Percentiles rank a stretch among this genome's conserved stretches.
Evolutionary conservation across 129 eudicot species (phyloP).

Genomic region (Flaveria sonorensis): DNA sequence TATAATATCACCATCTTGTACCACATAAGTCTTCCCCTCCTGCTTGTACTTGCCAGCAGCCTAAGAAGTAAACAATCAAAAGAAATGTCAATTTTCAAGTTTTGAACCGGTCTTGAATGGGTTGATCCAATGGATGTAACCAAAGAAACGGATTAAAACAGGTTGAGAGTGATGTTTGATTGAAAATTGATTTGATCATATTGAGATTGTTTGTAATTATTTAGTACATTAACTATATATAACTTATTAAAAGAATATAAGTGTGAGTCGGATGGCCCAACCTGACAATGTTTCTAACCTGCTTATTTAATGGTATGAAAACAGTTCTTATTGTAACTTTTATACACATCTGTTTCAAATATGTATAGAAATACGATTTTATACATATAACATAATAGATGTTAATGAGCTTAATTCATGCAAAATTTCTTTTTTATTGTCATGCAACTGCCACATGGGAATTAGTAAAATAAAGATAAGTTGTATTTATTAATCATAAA

Average conservation of each 20-base stretch:
- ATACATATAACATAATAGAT: not conserved
- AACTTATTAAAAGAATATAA: not conserved
- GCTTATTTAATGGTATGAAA: not conserved
- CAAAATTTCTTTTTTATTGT: not conserved
- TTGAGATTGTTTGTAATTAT: not conserved
- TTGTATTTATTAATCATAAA: not conserved
- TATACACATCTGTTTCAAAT: not conserved
- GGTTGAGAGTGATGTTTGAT: not conserved
- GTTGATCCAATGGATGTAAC: not conserved
- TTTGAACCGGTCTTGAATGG: not conserved
- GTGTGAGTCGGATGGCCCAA: not conserved
- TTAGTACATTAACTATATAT: too few relatives aligned
- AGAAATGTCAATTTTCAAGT: not conserved
- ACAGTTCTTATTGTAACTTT: not conserved
- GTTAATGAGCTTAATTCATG: not conserved
- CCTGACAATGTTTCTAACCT: not conserved
- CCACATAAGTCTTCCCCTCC: constrained; percentile 93
- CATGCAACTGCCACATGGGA: not conserved
- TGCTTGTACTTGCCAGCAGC: constrained; percentile 96
- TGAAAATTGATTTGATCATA: not conserved
- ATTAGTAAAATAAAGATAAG: not conserved
- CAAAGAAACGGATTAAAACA: not conserved
- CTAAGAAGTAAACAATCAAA: constrained; percentile 37
- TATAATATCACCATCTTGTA: constrained; percentile 91
- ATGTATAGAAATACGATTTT: not conserved